These are phyloP conservation scores for Orychophragmus violaceus DNA, from an alignment of 345 rosid species.

Conservation along the genomic window DNA sequence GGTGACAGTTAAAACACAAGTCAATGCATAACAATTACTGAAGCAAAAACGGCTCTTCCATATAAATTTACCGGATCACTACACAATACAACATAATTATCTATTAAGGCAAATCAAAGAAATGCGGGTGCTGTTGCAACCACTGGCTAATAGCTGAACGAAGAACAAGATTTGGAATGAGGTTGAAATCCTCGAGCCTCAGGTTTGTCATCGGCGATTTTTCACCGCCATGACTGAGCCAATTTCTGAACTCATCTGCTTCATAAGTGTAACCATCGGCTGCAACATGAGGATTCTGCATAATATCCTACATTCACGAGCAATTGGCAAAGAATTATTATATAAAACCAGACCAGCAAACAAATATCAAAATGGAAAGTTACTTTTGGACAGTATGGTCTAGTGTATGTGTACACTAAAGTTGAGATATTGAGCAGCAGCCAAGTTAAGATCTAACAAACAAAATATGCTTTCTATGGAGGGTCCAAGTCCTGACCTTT, in stretches of 20 bases:
- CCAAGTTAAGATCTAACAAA: not conserved
- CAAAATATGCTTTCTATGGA: not conserved
- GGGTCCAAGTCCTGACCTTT: constrained; percentile 20
- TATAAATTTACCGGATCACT: constrained; percentile 4
- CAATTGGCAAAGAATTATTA: not conserved
- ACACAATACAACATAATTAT: constrained; percentile 8
- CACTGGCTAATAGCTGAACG: constrained; percentile 66
- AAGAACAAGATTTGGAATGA: constrained; percentile 53
- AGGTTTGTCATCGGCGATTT: constrained; percentile 65
- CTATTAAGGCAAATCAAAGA: not conserved
- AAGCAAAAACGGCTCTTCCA: not conserved
- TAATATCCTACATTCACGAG: constrained; percentile 51
- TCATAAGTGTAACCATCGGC: constrained; percentile 86
- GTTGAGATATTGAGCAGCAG: not conserved
- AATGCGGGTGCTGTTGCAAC: constrained; percentile 32
- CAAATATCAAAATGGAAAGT: no score
- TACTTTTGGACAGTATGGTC: not conserved
- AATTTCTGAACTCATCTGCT: constrained; percentile 46
- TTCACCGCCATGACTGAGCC: constrained; percentile 56
- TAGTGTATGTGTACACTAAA: not conserved
- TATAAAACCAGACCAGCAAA: not conserved
- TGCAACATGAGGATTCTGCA: constrained; percentile 68
- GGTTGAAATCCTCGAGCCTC: constrained; percentile 38
- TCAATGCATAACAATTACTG: not conserved
- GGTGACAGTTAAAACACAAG: not conserved